A percentile compares a stretch with the other conserved stretches of the same genome.
These are phyloP conservation scores for Herpomyces periplanetae DNA, from an alignment of 2,329 filamentous ascomycete genomes.

Conservation along the genomic window DNA sequence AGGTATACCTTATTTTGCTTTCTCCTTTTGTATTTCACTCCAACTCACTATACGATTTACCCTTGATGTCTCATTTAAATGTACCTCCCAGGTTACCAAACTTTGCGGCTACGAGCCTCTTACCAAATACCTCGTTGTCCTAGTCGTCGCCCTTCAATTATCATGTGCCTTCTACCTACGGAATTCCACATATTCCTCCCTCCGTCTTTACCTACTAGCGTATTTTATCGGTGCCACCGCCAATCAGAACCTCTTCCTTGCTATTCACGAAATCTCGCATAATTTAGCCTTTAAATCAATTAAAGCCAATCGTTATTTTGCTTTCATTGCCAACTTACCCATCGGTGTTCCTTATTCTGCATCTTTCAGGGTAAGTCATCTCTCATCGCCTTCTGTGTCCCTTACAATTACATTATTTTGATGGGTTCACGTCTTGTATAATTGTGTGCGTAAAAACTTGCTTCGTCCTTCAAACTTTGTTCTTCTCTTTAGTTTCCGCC, in stretches of 20 bases:
- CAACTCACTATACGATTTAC: slow-evolving; percentile 1
- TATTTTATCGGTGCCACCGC: slow-evolving; percentile 76
- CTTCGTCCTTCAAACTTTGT: slow-evolving; percentile 1
- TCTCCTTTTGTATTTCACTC: slow-evolving; percentile 1
- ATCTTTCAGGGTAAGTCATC: slow-evolving; percentile 34
- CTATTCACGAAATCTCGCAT: slow-evolving; percentile 94
- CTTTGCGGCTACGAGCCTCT: slow-evolving; percentile 81
- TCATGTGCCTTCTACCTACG: slow-evolving; percentile 34
- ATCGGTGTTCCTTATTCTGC: slow-evolving; percentile 89
- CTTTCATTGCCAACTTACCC: slow-evolving; percentile 72
- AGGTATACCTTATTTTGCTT: slow-evolving; percentile 15
- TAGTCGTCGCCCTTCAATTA: slow-evolving; percentile 48
- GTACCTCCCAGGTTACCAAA: slow-evolving; percentile 32
- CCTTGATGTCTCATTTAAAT: slow-evolving; percentile 1
- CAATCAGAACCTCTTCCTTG: slow-evolving; percentile 92
- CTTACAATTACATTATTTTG: no score
- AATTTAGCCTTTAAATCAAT: slow-evolving; percentile 67
- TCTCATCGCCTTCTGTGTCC: background rate
- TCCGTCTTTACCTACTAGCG: slow-evolving; percentile 44
- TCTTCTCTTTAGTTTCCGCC: slow-evolving; percentile 1
- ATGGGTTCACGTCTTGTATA: background rate
- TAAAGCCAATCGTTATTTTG: slow-evolving; percentile 40
- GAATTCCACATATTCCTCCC: slow-evolving; percentile 37
- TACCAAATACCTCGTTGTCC: slow-evolving; percentile 63
- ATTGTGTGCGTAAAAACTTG: background rate